phyloP scores from a whole-genome alignment of 345 rosid genomes.

The Mercurialis annua region DNA sequence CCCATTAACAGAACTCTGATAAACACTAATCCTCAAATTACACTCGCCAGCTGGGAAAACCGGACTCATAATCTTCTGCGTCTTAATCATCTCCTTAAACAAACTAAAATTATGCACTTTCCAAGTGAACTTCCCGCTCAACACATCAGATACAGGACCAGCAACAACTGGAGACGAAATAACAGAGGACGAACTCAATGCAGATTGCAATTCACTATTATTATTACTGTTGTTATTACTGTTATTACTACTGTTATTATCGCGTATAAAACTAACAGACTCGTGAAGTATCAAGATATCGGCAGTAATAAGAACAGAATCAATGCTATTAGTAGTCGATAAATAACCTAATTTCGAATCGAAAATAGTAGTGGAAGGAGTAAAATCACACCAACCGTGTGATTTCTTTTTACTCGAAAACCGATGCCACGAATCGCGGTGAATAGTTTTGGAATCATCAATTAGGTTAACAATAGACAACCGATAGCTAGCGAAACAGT shows the following conservation, averaged over 20 bases:
- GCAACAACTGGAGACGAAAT: slow-evolving; percentile 49
- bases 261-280: slow-evolving; percentile 77
- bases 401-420: slow-evolving; percentile 95
- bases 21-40: slow-evolving; percentile 85
- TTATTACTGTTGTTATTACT: not conserved
- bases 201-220: slow-evolving; percentile 55
- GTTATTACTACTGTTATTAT: slow-evolving; percentile 25
- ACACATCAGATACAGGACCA: slow-evolving; percentile 70
- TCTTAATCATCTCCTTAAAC: slow-evolving; percentile 94
- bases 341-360: slow-evolving; percentile 84
- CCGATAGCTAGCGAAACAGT: slow-evolving; percentile 96
- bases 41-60: slow-evolving; percentile 98
- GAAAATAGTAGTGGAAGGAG: slow-evolving; percentile 71
- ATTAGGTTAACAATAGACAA: slow-evolving; percentile 68
- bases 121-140: slow-evolving; percentile 97
- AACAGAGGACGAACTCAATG: slow-evolving; percentile 21
- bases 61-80: slow-evolving; percentile 98
- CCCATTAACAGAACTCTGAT: slow-evolving; percentile 80
- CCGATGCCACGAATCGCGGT: slow-evolving; percentile 98
- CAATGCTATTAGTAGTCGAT: slow-evolving; percentile 60
- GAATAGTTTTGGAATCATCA: slow-evolving; percentile 85
- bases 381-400: slow-evolving; percentile 99
- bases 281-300: slow-evolving; percentile 88
- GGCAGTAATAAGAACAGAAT: slow-evolving; percentile 73
- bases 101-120: slow-evolving; percentile 93